Evolutionary conservation across 805 yeast species (phyloP).

Genomic region (Candida ortonii): DNA sequence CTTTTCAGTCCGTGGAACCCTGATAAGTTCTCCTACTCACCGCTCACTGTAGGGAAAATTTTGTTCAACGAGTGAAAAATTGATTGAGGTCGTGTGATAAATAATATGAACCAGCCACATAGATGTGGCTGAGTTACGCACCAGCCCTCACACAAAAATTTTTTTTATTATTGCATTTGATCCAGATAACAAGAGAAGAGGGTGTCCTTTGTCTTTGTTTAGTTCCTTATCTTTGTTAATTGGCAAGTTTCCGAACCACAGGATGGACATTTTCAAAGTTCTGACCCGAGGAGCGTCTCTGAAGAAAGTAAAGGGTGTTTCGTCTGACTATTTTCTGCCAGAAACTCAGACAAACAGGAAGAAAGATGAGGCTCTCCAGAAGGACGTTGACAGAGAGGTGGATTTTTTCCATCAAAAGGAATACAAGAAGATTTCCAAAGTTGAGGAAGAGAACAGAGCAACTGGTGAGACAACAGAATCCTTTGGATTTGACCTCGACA

Average conservation of each 20-base stretch:
- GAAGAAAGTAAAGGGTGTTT: conserved; percentile 49
- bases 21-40: no score
- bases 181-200: no score
- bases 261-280: conserved; percentile 86
- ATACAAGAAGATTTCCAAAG: conserved; percentile 14
- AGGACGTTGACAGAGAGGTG: conserved; percentile 63
- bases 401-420: conserved; percentile 68
- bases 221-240: no score
- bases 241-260: no score
- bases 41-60: conserved; percentile 21
- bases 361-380: conserved; percentile 40
- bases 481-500: conserved; percentile 3
- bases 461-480: conserved; percentile 29
- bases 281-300: conserved; percentile 83
- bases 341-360: conserved; percentile 24
- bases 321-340: conserved; percentile 41
- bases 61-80: conserved; percentile 19
- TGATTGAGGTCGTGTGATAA: conserved; percentile 18
- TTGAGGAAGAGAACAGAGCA: conserved; percentile 25
- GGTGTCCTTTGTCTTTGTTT: no score
- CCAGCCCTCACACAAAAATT: conserved; percentile 4
- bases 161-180: no score
- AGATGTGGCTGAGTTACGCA: conserved; percentile 10
- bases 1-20: conserved; percentile 5
- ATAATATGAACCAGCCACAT: conserved; percentile 8